A percentile compares a stretch with the other conserved stretches of the same genome.
Conservation (phyloP, 306 rosid species). For the Cucumis melo region DNA sequence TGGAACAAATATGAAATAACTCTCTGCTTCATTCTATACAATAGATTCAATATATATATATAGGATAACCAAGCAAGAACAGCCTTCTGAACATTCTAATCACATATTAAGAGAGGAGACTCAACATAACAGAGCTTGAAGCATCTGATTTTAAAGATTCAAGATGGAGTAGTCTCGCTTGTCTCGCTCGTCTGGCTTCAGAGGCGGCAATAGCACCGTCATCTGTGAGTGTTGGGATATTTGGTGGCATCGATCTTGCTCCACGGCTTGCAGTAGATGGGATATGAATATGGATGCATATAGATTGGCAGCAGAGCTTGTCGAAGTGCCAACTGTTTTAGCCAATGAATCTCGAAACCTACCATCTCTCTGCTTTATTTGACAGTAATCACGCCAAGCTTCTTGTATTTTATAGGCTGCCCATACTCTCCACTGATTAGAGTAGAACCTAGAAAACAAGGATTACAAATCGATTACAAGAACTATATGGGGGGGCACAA, state of each 20-base stretch:
- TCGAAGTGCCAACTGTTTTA: conserved; percentile 10
- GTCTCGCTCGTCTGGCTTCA: conserved; percentile 35
- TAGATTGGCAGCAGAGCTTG: conserved; percentile 46
- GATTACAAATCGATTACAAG: background rate
- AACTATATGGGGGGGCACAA: no score
- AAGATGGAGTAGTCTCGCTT: conserved; percentile 37
- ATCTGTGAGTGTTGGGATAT: conserved; percentile 15
- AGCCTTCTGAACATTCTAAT: background rate
- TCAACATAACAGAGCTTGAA: background rate
- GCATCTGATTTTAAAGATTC: background rate
- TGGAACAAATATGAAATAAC: no score
- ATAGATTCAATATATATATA: no score
- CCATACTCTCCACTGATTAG: conserved; percentile 73
- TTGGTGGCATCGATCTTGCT: conserved; percentile 12
- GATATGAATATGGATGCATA: no score
- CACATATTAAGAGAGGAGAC: background rate
- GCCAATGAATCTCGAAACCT: conserved; percentile 31
- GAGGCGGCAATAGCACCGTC: conserved; percentile 33
- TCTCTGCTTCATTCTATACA: no score
- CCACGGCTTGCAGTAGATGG: conserved; percentile 24
- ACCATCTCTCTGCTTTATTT: conserved; percentile 35
- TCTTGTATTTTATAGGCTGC: conserved; percentile 55
- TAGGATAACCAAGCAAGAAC: background rate
- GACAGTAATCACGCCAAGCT: conserved; percentile 48
- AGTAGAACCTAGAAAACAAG: conserved; percentile 40